Evolutionary conservation across 345 rosid species (phyloP).

Genomic region (Corchorus capsularis): DNA sequence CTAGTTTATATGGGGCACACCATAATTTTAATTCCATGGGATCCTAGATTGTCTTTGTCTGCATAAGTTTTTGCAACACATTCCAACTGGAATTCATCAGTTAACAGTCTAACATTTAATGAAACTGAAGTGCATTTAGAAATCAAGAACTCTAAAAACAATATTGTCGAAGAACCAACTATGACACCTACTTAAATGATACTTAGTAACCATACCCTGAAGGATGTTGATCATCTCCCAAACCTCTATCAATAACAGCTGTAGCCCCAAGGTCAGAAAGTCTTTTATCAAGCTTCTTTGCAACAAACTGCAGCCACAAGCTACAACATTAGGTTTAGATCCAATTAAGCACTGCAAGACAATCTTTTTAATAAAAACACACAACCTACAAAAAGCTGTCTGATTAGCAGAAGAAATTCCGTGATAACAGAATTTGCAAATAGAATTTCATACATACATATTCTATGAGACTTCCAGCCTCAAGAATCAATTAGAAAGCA

Average conservation of each 20-base stretch:
- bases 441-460: not conserved
- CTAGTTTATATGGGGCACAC: not conserved
- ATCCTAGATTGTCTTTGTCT: not conserved
- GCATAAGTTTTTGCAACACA: not conserved
- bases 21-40: not conserved
- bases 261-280: slow-evolving; percentile 81
- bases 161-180: not conserved
- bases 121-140: not conserved
- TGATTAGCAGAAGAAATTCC: not conserved
- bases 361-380: not conserved
- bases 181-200: slow-evolving; percentile 2
- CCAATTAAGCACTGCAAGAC: not conserved
- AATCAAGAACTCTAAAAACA: slow-evolving; percentile 1
- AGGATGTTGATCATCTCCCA: slow-evolving; percentile 97
- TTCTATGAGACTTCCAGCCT: not conserved
- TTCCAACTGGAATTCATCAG: slow-evolving; percentile 6
- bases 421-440: not conserved
- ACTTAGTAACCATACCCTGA: slow-evolving; percentile 73
- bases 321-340: slow-evolving; percentile 15
- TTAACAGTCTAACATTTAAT: not conserved
- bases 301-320: slow-evolving; percentile 77
- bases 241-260: slow-evolving; percentile 70
- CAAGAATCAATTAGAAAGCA: not conserved
- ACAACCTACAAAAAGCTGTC: not conserved
- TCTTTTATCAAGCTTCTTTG: slow-evolving; percentile 92